Evolutionary conservation across 2,329 filamentous ascomycete species (phyloP).

Genomic region (Beauveria varroae): DNA sequence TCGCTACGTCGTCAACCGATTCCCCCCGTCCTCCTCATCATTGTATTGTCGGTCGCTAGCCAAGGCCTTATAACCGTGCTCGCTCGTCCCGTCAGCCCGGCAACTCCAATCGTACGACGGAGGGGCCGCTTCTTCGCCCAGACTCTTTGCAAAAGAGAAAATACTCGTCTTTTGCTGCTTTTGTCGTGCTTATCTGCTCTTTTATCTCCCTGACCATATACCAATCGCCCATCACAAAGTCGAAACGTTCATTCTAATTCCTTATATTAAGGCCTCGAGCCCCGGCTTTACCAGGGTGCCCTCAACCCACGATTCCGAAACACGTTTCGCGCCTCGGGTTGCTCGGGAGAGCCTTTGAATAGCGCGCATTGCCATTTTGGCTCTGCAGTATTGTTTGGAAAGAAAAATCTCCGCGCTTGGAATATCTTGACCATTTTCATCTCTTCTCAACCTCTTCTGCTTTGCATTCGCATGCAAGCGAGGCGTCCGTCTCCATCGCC

Average conservation of each 20-base stretch:
- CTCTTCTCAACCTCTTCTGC: neutral
- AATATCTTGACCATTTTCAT: neutral
- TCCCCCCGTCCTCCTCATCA: neutral
- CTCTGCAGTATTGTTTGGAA: neutral
- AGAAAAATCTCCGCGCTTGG: neutral
- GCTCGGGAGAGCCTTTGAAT: neutral
- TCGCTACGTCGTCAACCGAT: neutral
- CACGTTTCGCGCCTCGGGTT: neutral
- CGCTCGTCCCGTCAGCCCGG: neutral
- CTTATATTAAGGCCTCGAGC: neutral
- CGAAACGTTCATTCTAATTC: neutral
- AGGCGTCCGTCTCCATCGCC: slow-evolving; percentile 4
- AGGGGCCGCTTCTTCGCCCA: neutral
- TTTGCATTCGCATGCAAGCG: neutral
- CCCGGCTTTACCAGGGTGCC: neutral
- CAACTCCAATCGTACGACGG: neutral
- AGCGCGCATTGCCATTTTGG: neutral
- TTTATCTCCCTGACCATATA: neutral
- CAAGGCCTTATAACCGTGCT: neutral
- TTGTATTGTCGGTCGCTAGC: neutral
- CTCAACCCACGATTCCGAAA: slow-evolving; percentile 5
- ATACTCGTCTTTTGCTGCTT: neutral
- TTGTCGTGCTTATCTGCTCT: neutral
- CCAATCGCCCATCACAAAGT: neutral
- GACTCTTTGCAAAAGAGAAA: neutral